These are phyloP conservation scores for Diaporthe eres DNA, from an alignment of 2,329 filamentous ascomycete species.

Conservation along the genomic window DNA sequence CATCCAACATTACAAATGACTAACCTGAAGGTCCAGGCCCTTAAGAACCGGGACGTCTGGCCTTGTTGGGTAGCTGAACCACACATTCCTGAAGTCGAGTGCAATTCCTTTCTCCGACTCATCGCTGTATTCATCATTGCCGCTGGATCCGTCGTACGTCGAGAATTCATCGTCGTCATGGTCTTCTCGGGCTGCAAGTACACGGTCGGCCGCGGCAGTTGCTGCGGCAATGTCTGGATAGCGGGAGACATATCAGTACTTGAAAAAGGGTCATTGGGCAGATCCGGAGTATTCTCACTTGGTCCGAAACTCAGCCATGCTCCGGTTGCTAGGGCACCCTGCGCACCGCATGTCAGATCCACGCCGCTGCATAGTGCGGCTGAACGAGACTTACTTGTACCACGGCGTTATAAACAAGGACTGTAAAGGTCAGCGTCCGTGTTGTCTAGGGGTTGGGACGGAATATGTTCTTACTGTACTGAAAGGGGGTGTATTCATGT, in stretches of 20 bases:
- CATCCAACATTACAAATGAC: neutral
- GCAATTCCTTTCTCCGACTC: slow-evolving; percentile 47
- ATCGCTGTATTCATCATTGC: neutral
- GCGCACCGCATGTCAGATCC: neutral
- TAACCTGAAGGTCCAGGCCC: slow-evolving; percentile 26
- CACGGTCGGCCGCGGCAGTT: slow-evolving; percentile 49
- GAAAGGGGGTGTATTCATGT: slow-evolving; percentile 50
- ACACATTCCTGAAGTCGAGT: slow-evolving; percentile 34
- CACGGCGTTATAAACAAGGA: slow-evolving; percentile 52
- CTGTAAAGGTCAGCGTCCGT: neutral
- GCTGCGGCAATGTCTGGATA: slow-evolving; percentile 49
- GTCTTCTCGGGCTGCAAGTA: slow-evolving; percentile 42
- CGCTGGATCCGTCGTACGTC: slow-evolving; percentile 49
- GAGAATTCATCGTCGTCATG: neutral
- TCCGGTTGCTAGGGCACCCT: slow-evolving; percentile 47
- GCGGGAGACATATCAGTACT: neutral
- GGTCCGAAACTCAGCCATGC: slow-evolving; percentile 52
- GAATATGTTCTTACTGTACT: slow-evolving; percentile 44
- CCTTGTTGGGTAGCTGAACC: slow-evolving; percentile 38
- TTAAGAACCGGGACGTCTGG: slow-evolving; percentile 16
- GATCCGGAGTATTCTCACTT: slow-evolving; percentile 18
- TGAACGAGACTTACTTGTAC: slow-evolving; percentile 47
- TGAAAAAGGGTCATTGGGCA: accelerated
- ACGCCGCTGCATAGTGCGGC: accelerated
- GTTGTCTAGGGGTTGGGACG: accelerated